A percentile compares a stretch with the other conserved stretches of the same genome.
Conservation (phyloP, 768 basidiomycete genomes). For the Termitomyces sp. region DNA sequence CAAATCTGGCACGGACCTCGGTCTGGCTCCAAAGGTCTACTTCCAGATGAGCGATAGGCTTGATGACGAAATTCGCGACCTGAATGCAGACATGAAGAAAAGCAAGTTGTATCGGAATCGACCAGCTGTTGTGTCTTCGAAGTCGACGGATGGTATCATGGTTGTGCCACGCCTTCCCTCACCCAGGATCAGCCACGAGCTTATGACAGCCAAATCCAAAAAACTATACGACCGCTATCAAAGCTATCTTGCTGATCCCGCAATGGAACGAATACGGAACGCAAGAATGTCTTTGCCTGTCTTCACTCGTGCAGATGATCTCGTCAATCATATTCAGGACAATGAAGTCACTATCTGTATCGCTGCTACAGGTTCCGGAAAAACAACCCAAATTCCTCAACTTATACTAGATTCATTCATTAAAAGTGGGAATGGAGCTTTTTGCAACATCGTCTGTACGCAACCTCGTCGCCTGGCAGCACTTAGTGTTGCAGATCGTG, state of each 20-base stretch:
- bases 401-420: slow-evolving; percentile 85
- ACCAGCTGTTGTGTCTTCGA: slow-evolving; percentile 27
- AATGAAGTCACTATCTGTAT: slow-evolving; percentile 87
- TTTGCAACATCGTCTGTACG: slow-evolving; percentile 88
- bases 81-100: slow-evolving; percentile 60
- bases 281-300: slow-evolving; percentile 72
- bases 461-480: slow-evolving; percentile 91
- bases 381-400: slow-evolving; percentile 94
- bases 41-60: slow-evolving; percentile 61
- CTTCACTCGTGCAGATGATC: slow-evolving; percentile 55
- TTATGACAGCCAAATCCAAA: slow-evolving; percentile 48
- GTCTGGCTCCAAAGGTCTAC: slow-evolving; percentile 61
- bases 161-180: slow-evolving; percentile 1
- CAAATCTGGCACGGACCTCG: slow-evolving; percentile 62
- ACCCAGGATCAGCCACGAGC: slow-evolving; percentile 21
- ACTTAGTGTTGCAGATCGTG: slow-evolving; percentile 86
- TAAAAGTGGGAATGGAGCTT: slow-evolving; percentile 68
- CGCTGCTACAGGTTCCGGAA: slow-evolving; percentile 89
- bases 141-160: background rate
- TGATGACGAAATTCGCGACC: slow-evolving; percentile 64
- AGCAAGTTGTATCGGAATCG: slow-evolving; percentile 64
- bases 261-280: slow-evolving; percentile 58
- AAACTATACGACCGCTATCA: slow-evolving; percentile 48
- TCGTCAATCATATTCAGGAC: slow-evolving; percentile 61
- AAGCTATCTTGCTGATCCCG: slow-evolving; percentile 55